Conservation (phyloP, 208 protist genomes). For the Trypanosoma mega region DNA sequence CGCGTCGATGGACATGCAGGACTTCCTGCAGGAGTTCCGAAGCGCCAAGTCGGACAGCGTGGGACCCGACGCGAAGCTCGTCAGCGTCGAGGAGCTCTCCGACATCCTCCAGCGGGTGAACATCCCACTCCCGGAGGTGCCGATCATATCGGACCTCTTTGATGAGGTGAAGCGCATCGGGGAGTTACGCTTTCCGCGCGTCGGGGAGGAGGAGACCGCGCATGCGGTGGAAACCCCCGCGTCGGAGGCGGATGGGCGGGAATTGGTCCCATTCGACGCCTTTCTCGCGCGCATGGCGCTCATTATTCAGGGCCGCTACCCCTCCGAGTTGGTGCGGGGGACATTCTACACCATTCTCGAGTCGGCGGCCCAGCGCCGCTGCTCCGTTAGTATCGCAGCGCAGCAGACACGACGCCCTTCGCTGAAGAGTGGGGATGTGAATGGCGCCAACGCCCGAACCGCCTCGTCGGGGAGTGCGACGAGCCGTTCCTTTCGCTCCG, state of each 20-base stretch:
- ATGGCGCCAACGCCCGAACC: not conserved
- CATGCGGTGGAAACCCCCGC: not conserved
- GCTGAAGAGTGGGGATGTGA: constrained; percentile 13
- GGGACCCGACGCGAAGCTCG: constrained; percentile 28
- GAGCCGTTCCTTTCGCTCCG: not conserved
- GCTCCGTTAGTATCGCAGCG: constrained; percentile 6
- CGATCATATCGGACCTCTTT: constrained; percentile 63
- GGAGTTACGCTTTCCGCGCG: constrained; percentile 4
- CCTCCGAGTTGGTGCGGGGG: constrained; percentile 52
- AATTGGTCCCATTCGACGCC: constrained; percentile 62
- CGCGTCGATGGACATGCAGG: constrained; percentile 64
- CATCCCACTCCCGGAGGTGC: constrained; percentile 49
- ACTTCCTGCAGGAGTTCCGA: constrained; percentile 69
- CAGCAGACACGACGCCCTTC: constrained; percentile 9
- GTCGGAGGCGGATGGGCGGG: constrained; percentile 17
- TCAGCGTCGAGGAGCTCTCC: constrained; percentile 58
- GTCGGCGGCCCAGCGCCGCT: constrained; percentile 25
- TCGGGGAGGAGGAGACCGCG: constrained; percentile 1
- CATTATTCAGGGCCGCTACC: constrained; percentile 73
- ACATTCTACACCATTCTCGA: constrained; percentile 61
- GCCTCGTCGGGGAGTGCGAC: not conserved
- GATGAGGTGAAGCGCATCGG: constrained; percentile 45
- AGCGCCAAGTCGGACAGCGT: constrained; percentile 53
- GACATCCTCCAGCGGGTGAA: constrained; percentile 54
- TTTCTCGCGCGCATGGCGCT: constrained; percentile 72